Evolutionary conservation across 2,329 filamentous ascomycete species (phyloP).

Genomic region (Metarhizium sp.): DNA sequence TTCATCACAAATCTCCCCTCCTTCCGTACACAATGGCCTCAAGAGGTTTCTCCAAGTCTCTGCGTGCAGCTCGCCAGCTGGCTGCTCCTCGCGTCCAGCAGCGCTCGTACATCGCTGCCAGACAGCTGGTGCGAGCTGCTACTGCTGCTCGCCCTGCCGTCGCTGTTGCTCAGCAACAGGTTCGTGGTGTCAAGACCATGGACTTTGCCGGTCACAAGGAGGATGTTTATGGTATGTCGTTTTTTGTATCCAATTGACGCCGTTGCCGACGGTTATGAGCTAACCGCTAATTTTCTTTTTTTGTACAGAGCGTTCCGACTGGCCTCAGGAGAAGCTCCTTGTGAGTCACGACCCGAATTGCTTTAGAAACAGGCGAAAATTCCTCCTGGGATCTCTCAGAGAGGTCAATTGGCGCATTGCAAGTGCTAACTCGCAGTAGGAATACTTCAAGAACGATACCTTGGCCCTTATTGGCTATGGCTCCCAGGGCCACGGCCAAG

Average conservation of each 20-base stretch:
- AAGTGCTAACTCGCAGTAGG: slow-evolving; percentile 39
- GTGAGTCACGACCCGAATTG: slow-evolving; percentile 43
- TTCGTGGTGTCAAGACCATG: slow-evolving; percentile 93
- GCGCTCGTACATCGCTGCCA: slow-evolving; percentile 53
- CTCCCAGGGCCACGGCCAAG: slow-evolving; percentile 97
- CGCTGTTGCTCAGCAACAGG: slow-evolving; percentile 55
- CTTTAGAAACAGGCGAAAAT: background rate
- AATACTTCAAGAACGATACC: slow-evolving; percentile 99
- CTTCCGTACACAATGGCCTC: slow-evolving; percentile 58
- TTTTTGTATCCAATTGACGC: background rate
- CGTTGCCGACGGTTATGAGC: slow-evolving; percentile 6
- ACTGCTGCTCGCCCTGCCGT: slow-evolving; percentile 39
- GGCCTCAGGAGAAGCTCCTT: slow-evolving; percentile 96
- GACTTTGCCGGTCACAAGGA: slow-evolving; percentile 96
- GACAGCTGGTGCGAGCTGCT: slow-evolving; percentile 42
- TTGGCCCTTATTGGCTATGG: slow-evolving; percentile 98
- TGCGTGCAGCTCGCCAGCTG: slow-evolving; percentile 53
- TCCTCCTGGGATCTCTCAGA: background rate
- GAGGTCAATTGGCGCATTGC: background rate
- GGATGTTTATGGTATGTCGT: slow-evolving; percentile 71
- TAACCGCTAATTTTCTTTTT: slow-evolving; percentile 1
- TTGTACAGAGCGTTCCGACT: slow-evolving; percentile 84
- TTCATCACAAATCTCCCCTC: slow-evolving; percentile 7
- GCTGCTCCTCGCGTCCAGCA: slow-evolving; percentile 49
- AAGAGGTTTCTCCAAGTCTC: slow-evolving; percentile 60